phyloP scores from a whole-genome alignment of 2,329 filamentous ascomycete species.

The Hirsutella rhossiliensis region DNA sequence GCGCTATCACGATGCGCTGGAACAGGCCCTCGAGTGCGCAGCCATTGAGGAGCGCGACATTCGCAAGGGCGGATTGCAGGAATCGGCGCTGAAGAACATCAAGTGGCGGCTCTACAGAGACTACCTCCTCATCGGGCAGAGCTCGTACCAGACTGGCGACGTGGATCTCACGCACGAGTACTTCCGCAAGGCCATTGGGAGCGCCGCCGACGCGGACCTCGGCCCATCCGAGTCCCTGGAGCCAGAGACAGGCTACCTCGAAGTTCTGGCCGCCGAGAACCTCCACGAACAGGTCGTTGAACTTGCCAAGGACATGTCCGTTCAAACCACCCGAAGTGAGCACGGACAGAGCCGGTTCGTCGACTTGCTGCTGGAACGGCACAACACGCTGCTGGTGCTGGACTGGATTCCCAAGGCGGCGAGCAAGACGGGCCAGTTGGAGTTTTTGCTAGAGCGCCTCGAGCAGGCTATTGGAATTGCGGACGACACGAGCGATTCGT shows the following conservation, averaged over 20 bases:
- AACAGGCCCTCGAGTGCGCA: constrained; percentile 23
- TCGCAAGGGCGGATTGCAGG: constrained; percentile 11
- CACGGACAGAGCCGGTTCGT: constrained; percentile 17
- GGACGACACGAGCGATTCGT: constrained; percentile 19
- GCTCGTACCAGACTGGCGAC: constrained; percentile 19
- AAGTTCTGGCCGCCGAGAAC: constrained; percentile 23
- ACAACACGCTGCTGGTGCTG: constrained; percentile 18
- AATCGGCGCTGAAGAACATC: constrained; percentile 12
- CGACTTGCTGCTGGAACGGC: constrained; percentile 22
- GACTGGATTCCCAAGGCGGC: constrained; percentile 30
- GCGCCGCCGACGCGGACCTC: constrained; percentile 12
- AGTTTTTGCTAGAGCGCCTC: constrained; percentile 17
- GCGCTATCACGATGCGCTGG: constrained; percentile 21
- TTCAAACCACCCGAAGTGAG: constrained; percentile 10
- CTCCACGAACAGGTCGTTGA: constrained; percentile 21
- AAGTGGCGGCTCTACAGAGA: constrained; percentile 29
- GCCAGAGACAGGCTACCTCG: constrained; percentile 23
- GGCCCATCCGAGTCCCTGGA: constrained; percentile 22
- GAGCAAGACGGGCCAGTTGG: constrained; percentile 18
- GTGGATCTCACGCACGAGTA: constrained; percentile 21
- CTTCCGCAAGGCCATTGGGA: constrained; percentile 22
- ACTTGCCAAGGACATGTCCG: constrained; percentile 20
- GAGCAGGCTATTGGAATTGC: constrained; percentile 20
- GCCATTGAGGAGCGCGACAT: constrained; percentile 19
- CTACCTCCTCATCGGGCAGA: constrained; percentile 24